phyloP scores from a whole-genome alignment of 306 rosid species.

The Dicorynia guianensis region DNA sequence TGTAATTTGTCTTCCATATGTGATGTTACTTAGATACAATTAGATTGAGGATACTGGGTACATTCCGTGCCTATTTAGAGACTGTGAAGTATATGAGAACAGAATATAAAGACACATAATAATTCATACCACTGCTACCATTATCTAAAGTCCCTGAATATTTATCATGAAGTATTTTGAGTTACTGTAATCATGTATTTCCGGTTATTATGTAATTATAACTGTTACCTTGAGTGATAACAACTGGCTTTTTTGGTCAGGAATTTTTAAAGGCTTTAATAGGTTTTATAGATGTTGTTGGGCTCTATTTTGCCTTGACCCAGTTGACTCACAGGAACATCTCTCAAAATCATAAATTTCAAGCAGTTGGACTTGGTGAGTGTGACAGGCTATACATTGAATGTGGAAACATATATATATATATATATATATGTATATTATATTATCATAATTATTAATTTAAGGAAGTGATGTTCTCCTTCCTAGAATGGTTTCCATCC shows the following conservation, averaged over 20 bases:
- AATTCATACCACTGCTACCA: constrained; percentile 13
- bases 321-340: constrained; percentile 97
- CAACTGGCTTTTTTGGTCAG: constrained; percentile 50
- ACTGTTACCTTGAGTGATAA: constrained; percentile 30
- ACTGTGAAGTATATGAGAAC: constrained; percentile 18
- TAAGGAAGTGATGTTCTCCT: constrained; percentile 28
- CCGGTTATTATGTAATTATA: too few species aligned
- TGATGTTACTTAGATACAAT: background rate
- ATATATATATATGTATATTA: too few species aligned
- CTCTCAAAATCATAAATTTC: constrained; percentile 97
- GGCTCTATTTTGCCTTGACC: constrained; percentile 97
- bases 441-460: too few species aligned
- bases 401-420: background rate
- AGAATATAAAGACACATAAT: constrained; percentile 1
- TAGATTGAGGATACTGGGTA: background rate
- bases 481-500: constrained; percentile 16
- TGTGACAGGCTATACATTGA: constrained; percentile 36
- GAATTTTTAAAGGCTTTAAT: constrained; percentile 94
- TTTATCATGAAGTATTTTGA: background rate
- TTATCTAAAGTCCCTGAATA: constrained; percentile 13
- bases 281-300: constrained; percentile 97
- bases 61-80: background rate
- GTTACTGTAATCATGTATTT: constrained; percentile 3
- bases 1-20: too few species aligned
- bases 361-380: constrained; percentile 99